These are phyloP conservation scores for Trifolium repens DNA, from an alignment of 306 rosid species.

Conservation along the genomic window DNA sequence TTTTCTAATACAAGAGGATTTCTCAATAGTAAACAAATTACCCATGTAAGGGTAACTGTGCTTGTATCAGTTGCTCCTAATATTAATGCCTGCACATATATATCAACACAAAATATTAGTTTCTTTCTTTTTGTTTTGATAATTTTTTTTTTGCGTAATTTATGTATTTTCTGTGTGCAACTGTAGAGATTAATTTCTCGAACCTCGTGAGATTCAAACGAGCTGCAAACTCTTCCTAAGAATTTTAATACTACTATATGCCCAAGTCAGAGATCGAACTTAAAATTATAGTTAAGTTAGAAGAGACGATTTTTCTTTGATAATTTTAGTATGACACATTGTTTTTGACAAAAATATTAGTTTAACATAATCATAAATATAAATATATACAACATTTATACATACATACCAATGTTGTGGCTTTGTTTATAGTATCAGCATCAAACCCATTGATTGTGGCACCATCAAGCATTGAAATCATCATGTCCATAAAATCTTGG, in stretches of 20 bases:
- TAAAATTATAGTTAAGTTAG: too few relatives aligned
- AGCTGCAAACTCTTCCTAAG: too few relatives aligned
- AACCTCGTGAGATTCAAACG: too few relatives aligned
- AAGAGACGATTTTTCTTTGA: too few relatives aligned
- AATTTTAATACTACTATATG: too few relatives aligned
- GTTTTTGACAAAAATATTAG: not conserved
- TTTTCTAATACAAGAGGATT: slow-evolving; percentile 22
- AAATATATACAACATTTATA: not conserved
- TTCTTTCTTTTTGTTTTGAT: too few relatives aligned
- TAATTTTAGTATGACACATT: not conserved
- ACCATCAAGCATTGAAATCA: slow-evolving; percentile 31
- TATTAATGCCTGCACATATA: not conserved
- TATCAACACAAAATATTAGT: too few relatives aligned
- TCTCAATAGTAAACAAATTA: slow-evolving; percentile 6
- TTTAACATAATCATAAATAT: not conserved
- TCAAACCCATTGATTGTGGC: not conserved
- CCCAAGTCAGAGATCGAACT: too few relatives aligned
- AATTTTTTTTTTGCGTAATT: too few relatives aligned
- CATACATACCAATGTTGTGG: slow-evolving; percentile 37
- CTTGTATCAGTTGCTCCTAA: slow-evolving; percentile 32
- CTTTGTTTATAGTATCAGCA: slow-evolving; percentile 27
- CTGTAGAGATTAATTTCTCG: too few relatives aligned
- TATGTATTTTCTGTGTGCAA: too few relatives aligned
- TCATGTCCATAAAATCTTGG: slow-evolving; percentile 34
- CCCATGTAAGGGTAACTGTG: slow-evolving; percentile 31